Base-by-base conservation (phyloP, 257 asterid species). In the Linaria vulgaris region DNA sequence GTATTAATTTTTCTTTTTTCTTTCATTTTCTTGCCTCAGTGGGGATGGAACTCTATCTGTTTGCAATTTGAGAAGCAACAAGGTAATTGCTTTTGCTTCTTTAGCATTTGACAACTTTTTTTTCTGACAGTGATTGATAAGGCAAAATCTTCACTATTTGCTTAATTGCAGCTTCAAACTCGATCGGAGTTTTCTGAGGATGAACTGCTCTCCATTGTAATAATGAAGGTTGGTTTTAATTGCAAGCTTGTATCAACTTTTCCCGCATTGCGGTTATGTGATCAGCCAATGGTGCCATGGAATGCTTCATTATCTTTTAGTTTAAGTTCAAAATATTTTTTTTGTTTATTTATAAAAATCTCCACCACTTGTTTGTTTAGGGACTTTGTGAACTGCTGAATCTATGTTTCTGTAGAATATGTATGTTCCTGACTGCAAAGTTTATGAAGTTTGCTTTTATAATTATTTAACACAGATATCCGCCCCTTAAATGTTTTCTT, bases 31-130 rank as follows among this genome's bases (percentile, higher is more conserved):
- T 23, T 65, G n/a, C 50, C 39, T 19, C 79, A 89, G 99, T 80
- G 97, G 96, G 58, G 99, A 92, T 77, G 97, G 97, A 61, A 85
- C 94, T 66, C 79, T 92, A 44, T 85, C 96, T 23, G 97, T 92
- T 53, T 87, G 97, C 85, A 92, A 92, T 76, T 72, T 92, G 59
- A 78, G 96, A 72, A 92, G 99, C 86, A 85, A 76, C 72, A 87
- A 85, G 97, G 97, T 89, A 75, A 46, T 50, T 56, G 50, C 52
- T 67, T 63, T 63, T 56, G 52, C 62, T 61, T 20, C 54, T 71
- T 63, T 44, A 12, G 63, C 22, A 45, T 46, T 63, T 25, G 11
- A 50, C 48, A 47, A 45, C 27, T 63, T 38, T 53, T 17, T 19
- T 44, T 67, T 64, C 45, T 38, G 41, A 34, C 41, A 34, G 41